phyloP scores from a whole-genome alignment of 1,139 yeast genomes.

The Diutina ranongensis region DNA sequence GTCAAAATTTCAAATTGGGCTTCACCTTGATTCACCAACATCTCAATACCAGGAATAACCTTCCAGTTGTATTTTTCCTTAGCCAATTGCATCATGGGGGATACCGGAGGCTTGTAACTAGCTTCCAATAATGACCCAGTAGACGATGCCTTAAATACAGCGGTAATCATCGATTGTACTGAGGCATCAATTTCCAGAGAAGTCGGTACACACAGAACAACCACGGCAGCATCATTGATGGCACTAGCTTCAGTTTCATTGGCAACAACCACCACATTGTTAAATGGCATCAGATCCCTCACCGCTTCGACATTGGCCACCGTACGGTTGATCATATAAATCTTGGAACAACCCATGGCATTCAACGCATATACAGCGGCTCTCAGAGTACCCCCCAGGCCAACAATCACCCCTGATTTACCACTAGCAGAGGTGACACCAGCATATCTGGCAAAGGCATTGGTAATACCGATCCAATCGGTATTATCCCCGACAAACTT shows the following conservation, averaged over 20 bases:
- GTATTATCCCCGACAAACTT: conserved; percentile 68
- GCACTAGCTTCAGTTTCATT: conserved; percentile 28
- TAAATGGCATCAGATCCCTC: conserved; percentile 47
- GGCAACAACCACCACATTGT: conserved; percentile 49
- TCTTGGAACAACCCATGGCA: conserved; percentile 62
- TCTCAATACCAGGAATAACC: conserved; percentile 76
- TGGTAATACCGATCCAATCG: conserved; percentile 84
- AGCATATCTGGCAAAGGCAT: conserved; percentile 42
- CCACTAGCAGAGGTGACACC: conserved; percentile 38
- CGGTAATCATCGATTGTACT: conserved; percentile 35
- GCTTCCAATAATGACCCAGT: conserved; percentile 59
- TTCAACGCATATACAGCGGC: conserved; percentile 88
- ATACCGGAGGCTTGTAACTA: conserved; percentile 79
- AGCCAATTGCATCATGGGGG: conserved; percentile 79
- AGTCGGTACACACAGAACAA: conserved; percentile 85
- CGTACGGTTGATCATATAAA: conserved; percentile 79
- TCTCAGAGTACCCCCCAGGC: conserved; percentile 96
- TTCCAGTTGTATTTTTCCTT: conserved; percentile 48
- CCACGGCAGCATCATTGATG: conserved; percentile 35
- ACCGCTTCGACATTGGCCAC: conserved; percentile 49
- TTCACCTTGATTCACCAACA: conserved; percentile 88
- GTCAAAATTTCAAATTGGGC: conserved; percentile 79
- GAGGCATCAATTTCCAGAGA: conserved; percentile 57
- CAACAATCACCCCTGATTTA: conserved; percentile 55
- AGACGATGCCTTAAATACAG: conserved; percentile 29